Base-by-base conservation (phyloP, 2,329 filamentous ascomycete genomes). In the Teratosphaeria nubilosa region DNA sequence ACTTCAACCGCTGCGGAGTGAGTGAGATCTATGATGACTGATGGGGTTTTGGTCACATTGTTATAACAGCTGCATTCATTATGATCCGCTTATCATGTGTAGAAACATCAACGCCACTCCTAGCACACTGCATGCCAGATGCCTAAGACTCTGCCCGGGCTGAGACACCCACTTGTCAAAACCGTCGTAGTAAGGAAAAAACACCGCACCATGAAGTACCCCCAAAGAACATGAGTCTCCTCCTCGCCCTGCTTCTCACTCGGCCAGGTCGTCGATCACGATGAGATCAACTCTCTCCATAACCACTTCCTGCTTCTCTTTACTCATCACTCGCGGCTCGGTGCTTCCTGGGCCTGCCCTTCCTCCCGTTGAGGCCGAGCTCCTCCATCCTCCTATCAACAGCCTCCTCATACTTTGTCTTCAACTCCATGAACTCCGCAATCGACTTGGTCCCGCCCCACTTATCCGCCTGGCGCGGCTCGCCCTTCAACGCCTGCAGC, bases 391-490 rank as follows among this genome's bases (percentile, higher is more conserved):
- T 52, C 48, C 20, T 22, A 25, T 24, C 50, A 27, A 34, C 56
- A 51, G 32, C n/a, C 53, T 58, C 59, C 58, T 37, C 37, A 32
- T 69, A 69, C 55, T 64, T 55, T 45, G 59, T 54, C 62, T 70
- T 69, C 55, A 69, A 34, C 51, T 48, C 59, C 60, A 69, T 57
- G 56, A 71, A 71, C 58, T 66, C 62, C 32, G 62, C 58, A 25
- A 70, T 67, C 31, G 58, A 59, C 22, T 61, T 61, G 41, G 56
- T 54, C 3, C 68, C 68, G 54, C 68, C 68, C 68, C 68, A 70
- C 55, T 62, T 67, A 4, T n/a, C 22, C 16, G 14, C 16, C 57
- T 65, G 63, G 53, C 61, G 56, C 31, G 55, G 55, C 1, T 65
- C 67, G 2, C 57, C 60, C 60, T 63, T 61, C 57, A 50, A 22